Conservation (phyloP, 2,329 filamentous ascomycete species). For the Hymenoscyphus repandus region DNA sequence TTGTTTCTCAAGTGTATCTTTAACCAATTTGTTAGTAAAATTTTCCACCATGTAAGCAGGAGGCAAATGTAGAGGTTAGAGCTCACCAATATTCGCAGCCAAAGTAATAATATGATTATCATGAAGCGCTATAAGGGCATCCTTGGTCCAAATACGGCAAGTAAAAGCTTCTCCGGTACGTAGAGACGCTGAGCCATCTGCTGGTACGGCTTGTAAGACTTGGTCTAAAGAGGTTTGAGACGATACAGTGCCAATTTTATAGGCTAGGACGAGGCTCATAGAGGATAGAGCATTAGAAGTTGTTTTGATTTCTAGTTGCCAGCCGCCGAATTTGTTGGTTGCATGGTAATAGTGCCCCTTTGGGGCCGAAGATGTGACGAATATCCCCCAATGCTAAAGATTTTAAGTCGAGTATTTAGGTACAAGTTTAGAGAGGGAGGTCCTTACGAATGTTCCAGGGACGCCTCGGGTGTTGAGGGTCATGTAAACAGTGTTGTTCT, state of each 20-base stretch:
- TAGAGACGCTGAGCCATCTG: conserved; percentile 1
- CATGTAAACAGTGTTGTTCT: conserved; percentile 2
- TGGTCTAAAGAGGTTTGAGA: background rate
- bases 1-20: background rate
- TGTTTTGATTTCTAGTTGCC: background rate
- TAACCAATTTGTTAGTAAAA: background rate
- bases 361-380: background rate
- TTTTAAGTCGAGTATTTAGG: background rate
- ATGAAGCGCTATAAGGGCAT: background rate
- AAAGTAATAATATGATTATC: background rate
- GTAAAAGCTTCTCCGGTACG: background rate
- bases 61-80: background rate
- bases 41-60: background rate
- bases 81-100: background rate
- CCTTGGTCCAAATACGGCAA: background rate
- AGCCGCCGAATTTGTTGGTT: conserved; percentile 2
- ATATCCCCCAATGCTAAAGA: conserved; percentile 1
- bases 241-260: background rate
- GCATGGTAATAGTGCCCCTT: conserved; percentile 3
- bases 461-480: conserved; percentile 1
- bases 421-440: background rate
- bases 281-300: background rate
- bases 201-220: background rate
- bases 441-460: conserved; percentile 1
- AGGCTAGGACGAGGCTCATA: background rate